These are phyloP conservation scores for Globisporangium rhizosaccharum DNA, from an alignment of 352 stramenopile species.

Conservation along the genomic window DNA sequence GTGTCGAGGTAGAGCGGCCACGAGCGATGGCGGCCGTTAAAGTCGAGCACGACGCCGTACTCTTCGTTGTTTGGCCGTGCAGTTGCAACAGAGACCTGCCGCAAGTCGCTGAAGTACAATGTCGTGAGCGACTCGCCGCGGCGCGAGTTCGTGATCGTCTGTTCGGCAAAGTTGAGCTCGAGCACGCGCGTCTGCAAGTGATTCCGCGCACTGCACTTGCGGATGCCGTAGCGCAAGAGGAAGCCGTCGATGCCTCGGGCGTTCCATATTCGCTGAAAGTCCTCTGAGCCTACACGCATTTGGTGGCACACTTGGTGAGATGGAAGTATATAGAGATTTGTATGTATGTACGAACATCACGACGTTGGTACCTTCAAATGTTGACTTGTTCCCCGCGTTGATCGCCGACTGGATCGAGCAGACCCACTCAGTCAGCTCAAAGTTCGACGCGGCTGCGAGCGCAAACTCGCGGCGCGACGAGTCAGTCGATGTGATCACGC, in stretches of 20 bases:
- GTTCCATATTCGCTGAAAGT: conserved; percentile 76
- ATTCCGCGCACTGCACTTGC: conserved; percentile 74
- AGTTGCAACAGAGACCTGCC: conserved; percentile 33
- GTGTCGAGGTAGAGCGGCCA: conserved; percentile 83
- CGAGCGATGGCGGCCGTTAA: conserved; percentile 51
- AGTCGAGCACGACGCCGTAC: conserved; percentile 64
- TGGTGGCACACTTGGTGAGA: neutral
- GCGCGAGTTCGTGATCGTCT: conserved; percentile 75
- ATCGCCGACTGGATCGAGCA: conserved; percentile 78
- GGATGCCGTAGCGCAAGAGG: conserved; percentile 75
- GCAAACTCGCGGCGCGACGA: conserved; percentile 57
- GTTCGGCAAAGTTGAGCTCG: conserved; percentile 84
- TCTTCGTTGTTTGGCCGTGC: conserved; percentile 44
- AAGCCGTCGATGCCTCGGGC: conserved; percentile 77
- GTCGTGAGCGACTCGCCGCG: conserved; percentile 74
- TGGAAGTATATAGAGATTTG: neutral
- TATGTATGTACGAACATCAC: neutral
- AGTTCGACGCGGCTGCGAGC: conserved; percentile 57
- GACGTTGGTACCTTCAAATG: conserved; percentile 44
- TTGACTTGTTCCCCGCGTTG: conserved; percentile 69
- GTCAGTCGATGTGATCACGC: conserved; percentile 71
- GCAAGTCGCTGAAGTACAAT: conserved; percentile 69
- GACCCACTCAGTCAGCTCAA: conserved; percentile 82
- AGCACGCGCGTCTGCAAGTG: conserved; percentile 80
- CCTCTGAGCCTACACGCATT: conserved; percentile 16